Base-by-base conservation (phyloP, 352 stramenopile species). In the Globisporangium nodosum region DNA sequence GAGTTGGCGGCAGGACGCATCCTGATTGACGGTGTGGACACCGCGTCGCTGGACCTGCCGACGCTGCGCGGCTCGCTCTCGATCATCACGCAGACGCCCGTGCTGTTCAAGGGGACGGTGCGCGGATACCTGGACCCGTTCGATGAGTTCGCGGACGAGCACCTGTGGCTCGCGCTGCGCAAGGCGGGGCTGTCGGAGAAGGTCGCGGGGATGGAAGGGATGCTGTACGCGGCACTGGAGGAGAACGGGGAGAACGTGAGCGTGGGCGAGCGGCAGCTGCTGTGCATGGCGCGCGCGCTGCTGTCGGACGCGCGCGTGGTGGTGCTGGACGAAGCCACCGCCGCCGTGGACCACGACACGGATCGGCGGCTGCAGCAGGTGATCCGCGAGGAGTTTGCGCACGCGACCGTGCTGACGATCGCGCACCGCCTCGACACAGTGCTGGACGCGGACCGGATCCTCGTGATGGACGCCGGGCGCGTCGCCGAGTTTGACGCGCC, bases 371-470 rank as follows among this genome's bases (percentile, higher is more conserved):
- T 96, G 24, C 85, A 94, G 73, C 64, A 69, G 8, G 76, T 94
- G 47, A 90, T 99, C 65, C 79, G 81, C 45, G 66, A 73, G 27
- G 81, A 85, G 57, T 99, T 99, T 63, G 58, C 65, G 20, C 61
- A 88, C 40, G 97, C 88, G 49, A 99, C 97, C 1, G 74, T 99
- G 21, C 60, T 99, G 24, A 98, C 96, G 3, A 97, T 99, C 57
- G 96, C 97, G 11, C 97, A 99, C 70, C 82, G 96, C 13, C 71
- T 99, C 18, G 89, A 99, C 60, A 98, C 97, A 18, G 93, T 99
- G 62, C 97, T 98, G 53, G 96, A 98, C 70, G 97, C 92, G 49
- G 96, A 99, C 68, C 80, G 81, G 15, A 94, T 99, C 50, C 72
- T 99, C 42, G 96, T 99, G 8, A 85, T 99, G 61, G 96, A 98